Conservation (phyloP, 2,329 filamentous ascomycete genomes). For the Neophaeococcomyces mojaviensis region DNA sequence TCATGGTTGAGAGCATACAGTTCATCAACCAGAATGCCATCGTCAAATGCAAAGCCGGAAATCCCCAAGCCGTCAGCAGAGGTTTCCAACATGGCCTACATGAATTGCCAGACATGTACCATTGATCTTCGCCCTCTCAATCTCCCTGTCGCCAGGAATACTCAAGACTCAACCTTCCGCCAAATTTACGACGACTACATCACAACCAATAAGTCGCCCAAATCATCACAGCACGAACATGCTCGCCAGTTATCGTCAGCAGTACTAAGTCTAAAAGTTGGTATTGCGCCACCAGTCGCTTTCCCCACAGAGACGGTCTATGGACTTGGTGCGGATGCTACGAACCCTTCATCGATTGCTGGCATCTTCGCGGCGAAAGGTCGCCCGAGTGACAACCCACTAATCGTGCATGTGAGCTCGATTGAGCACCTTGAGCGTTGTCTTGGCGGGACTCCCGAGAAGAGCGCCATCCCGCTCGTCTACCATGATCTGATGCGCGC, state of each 20-base stretch:
- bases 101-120: constrained; percentile 19
- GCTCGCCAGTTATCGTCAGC: constrained; percentile 16
- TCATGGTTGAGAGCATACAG: too few species aligned
- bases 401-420: constrained; percentile 72
- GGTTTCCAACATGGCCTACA: constrained; percentile 14
- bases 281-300: constrained; percentile 58
- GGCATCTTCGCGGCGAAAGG: constrained; percentile 93
- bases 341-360: constrained; percentile 69
- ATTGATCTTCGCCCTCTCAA: constrained; percentile 14
- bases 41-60: too few species aligned
- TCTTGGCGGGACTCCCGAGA: constrained; percentile 17
- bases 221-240: constrained; percentile 6
- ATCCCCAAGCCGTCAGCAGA: neutral
- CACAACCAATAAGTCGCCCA: constrained; percentile 5
- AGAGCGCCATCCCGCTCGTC: constrained; percentile 54
- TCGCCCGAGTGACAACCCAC: constrained; percentile 83
- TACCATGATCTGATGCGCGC: constrained; percentile 69
- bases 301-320: constrained; percentile 99
- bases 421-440: constrained; percentile 19
- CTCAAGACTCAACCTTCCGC: constrained; percentile 18
- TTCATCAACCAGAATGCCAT: too few species aligned
- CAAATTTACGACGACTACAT: constrained; percentile 13
- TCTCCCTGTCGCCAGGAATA: constrained; percentile 14
- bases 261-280: constrained; percentile 18
- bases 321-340: constrained; percentile 92